Conservation (phyloP, 1,139 yeast species). For the Saccharomyces hybrid region DNA sequence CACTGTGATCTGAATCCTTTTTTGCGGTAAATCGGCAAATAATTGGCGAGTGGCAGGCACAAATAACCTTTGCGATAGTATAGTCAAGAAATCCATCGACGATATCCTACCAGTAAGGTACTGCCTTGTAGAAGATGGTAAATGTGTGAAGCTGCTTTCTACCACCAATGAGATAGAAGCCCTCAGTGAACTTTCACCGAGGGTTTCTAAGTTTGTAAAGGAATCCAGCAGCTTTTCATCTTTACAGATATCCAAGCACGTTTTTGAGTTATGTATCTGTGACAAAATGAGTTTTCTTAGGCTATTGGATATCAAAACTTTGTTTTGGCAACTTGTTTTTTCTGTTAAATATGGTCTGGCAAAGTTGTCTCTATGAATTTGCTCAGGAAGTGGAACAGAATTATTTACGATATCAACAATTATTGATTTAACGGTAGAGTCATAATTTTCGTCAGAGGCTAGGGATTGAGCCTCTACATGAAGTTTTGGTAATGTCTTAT, state of each 20-base stretch:
- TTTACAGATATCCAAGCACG: conserved; percentile 49
- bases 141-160: conserved; percentile 44
- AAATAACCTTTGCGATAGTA: conserved; percentile 18
- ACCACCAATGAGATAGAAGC: conserved; percentile 53
- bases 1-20: conserved; percentile 15
- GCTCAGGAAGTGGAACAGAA: conserved; percentile 20
- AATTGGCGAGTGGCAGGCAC: conserved; percentile 15
- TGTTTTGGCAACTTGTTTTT: conserved; percentile 1
- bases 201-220: conserved; percentile 37
- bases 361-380: conserved; percentile 14
- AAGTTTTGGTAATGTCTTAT: background rate
- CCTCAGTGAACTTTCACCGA: conserved; percentile 51
- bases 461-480: background rate
- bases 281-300: conserved; percentile 33
- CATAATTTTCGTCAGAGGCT: conserved; percentile 10
- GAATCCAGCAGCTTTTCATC: conserved; percentile 18
- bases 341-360: conserved; percentile 13
- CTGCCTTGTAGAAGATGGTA: conserved; percentile 40
- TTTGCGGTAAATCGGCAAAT: conserved; percentile 16
- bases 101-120: conserved; percentile 47
- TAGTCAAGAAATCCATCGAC: conserved; percentile 2
- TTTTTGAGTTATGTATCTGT: conserved; percentile 53
- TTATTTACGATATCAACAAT: conserved; percentile 23
- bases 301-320: conserved; percentile 5
- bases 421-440: conserved; percentile 20